These are phyloP conservation scores for Clarkia xantiana DNA, from an alignment of 345 rosid genomes.

Conservation along the genomic window DNA sequence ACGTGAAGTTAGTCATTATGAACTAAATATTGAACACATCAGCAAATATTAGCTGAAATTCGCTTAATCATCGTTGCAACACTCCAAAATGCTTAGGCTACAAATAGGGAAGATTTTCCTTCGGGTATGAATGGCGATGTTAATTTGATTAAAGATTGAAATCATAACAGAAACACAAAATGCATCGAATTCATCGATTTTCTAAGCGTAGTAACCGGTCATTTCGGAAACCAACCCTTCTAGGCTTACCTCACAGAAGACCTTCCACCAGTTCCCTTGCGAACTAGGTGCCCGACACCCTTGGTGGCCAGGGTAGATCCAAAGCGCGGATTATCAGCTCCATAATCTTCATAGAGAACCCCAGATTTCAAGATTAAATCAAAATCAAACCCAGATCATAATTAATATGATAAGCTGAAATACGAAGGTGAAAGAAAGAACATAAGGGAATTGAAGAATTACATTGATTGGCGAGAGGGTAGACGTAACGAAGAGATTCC, in stretches of 20 bases:
- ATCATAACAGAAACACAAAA: neutral
- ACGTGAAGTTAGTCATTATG: too few species aligned
- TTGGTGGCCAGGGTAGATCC: slow-evolving; percentile 49
- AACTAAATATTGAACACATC: too few species aligned
- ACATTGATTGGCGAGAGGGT: slow-evolving; percentile 44
- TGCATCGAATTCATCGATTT: neutral
- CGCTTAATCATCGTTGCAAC: too few species aligned
- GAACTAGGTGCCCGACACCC: slow-evolving; percentile 72
- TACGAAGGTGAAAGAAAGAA: slow-evolving; percentile 1
- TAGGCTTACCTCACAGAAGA: slow-evolving; percentile 73
- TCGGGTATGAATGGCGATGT: too few species aligned
- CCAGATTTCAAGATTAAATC: neutral
- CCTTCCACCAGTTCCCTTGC: slow-evolving; percentile 99
- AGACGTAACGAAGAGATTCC: slow-evolving; percentile 35
- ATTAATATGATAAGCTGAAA: neutral
- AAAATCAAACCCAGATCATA: slow-evolving; percentile 1
- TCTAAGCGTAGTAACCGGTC: neutral
- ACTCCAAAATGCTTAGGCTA: too few species aligned
- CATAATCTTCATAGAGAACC: slow-evolving; percentile 39
- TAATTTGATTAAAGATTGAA: too few species aligned
- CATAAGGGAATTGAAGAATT: slow-evolving; percentile 4
- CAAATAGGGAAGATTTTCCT: too few species aligned
- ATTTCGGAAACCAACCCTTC: neutral
- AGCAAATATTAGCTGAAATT: too few species aligned
- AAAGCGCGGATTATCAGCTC: slow-evolving; percentile 42